A percentile compares a stretch with the other conserved stretches of the same genome.
These are phyloP conservation scores for Sugiyamaella marilandica DNA, from an alignment of 805 yeast genomes.

Conservation along the genomic window DNA sequence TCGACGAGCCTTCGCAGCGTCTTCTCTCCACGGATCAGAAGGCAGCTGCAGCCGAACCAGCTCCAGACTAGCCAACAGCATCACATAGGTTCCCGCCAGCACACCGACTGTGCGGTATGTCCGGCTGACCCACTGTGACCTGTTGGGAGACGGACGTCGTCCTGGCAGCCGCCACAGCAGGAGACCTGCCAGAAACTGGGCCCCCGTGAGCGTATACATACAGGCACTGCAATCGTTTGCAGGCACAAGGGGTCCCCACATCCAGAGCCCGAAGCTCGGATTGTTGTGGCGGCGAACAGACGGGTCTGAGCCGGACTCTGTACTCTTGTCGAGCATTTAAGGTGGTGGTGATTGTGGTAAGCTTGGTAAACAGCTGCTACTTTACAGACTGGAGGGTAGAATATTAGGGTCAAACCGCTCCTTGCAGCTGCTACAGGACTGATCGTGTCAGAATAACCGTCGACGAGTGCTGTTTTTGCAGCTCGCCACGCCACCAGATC, in stretches of 20 bases:
- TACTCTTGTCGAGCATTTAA: not conserved
- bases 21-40: conserved; percentile 68
- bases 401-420: no score
- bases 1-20: conserved; percentile 51
- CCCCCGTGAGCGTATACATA: conserved; percentile 45
- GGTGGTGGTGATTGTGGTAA: not conserved
- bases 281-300: conserved; percentile 16
- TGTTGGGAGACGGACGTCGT: conserved; percentile 5
- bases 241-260: conserved; percentile 72
- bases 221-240: conserved; percentile 61
- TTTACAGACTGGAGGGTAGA: not conserved
- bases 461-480: no score
- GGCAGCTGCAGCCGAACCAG: conserved; percentile 42
- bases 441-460: no score
- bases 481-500: no score
- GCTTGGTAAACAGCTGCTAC: not conserved
- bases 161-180: conserved; percentile 22
- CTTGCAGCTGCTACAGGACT: no score
- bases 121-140: conserved; percentile 26
- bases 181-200: conserved; percentile 40
- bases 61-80: conserved; percentile 57
- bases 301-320: not conserved
- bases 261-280: conserved; percentile 55
- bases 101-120: conserved; percentile 33
- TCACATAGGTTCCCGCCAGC: conserved; percentile 42